Base-by-base conservation (phyloP, 2,329 filamentous ascomycete genomes). In the Fusarium coffeatum region DNA sequence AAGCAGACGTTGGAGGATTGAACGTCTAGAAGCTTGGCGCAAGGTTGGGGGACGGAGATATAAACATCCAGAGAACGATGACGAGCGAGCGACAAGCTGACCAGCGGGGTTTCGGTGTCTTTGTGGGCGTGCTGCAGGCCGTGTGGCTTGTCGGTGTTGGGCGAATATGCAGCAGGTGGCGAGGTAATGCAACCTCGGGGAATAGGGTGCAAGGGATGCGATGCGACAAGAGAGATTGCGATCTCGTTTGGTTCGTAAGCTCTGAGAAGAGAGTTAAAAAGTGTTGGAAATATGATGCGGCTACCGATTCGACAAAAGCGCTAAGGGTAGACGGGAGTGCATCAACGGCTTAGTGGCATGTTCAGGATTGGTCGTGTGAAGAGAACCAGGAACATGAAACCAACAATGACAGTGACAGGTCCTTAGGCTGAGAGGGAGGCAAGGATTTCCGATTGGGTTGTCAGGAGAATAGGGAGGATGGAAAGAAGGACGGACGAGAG, bases 261-360 rank as follows among this genome's bases (percentile, higher is more conserved):
- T 55, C 28, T 55, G 34, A 8, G 20, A 59, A 50, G 12, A 43
- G 43, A 25, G 69, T 59, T 23, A 51, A 25, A 51, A 51, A 51
- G 32, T 32, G 32, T 51, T 51, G 23, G 20, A 27, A 40, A 12
- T 32, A 23, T 28, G 53, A 34, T 37, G 27, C 28, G 50, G 25
- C 37, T 63, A 43, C 20, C 13, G 28, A 42, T 51, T 22, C 22
- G 46, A 59, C 16, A 28, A 49, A 46, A 43, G 41, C 54, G 63
- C 64, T 68, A 60, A 40, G 72, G 68, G 53, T 72, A 63, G 59
- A 59, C 53, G 54, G 73, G 59, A 59, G 61, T 54, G 30, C 59
- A 70, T 66, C 58, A 71, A 50, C 50, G 64, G 59, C 57, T 62
- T 55, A 73, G 51, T n/a, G 72, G 53, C 68, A 74, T 74, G 45